Percentiles rank a stretch among this genome's conserved stretches.
phyloP scores from a whole-genome alignment of 2,329 filamentous ascomycete genomes.

The Epicoccum sorghinum region DNA sequence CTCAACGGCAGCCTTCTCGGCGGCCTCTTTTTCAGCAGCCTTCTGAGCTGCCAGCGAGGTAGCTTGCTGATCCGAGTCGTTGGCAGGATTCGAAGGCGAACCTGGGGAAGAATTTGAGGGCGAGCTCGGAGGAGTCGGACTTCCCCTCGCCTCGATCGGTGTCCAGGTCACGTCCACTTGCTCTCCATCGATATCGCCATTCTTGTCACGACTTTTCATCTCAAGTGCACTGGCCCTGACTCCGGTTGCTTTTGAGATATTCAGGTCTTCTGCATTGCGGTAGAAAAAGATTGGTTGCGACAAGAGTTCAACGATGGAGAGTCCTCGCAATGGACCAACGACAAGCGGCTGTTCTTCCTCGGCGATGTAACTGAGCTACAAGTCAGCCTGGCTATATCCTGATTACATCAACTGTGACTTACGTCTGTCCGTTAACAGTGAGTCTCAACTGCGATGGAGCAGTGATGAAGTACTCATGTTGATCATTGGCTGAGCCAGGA shows the following conservation, averaged over 20 bases:
- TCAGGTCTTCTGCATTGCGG: background rate
- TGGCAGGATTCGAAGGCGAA: no score
- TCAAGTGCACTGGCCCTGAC: background rate
- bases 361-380: background rate
- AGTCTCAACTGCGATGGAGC: background rate
- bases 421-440: background rate
- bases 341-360: background rate
- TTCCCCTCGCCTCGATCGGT: background rate
- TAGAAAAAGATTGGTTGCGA: background rate
- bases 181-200: background rate
- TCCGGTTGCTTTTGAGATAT: background rate
- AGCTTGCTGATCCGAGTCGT: no score
- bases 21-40: no score
- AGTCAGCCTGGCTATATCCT: no score
- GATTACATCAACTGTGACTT: background rate
- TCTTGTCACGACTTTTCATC: background rate
- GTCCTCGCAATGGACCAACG: background rate
- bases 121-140: background rate
- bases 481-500: background rate
- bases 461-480: background rate
- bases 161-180: background rate
- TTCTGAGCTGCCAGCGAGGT: no score
- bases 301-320: background rate
- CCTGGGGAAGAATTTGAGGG: no score
- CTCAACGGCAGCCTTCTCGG: no score